A percentile compares a stretch with the other conserved stretches of the same genome.
Conservation (phyloP, 2,329 filamentous ascomycete genomes). For the Ceratocystis diversiconidia region DNA sequence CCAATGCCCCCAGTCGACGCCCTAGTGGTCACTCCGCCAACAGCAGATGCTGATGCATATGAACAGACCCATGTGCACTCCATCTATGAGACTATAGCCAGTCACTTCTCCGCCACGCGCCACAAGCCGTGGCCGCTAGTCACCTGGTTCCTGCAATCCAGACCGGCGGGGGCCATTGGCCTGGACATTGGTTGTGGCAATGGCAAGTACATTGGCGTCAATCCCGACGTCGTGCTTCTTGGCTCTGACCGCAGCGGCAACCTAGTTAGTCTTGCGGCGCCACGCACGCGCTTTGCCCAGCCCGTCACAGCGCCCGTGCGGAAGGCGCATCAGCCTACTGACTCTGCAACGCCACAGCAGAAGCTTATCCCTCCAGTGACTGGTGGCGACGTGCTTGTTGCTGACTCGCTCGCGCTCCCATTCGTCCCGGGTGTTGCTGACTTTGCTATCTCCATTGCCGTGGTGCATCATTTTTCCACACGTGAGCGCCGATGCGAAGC, state of each 20-base stretch:
- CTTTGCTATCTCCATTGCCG: constrained; percentile 87
- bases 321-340: constrained; percentile 26
- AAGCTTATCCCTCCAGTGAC: constrained; percentile 13
- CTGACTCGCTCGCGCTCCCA: constrained; percentile 71
- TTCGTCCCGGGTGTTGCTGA: constrained; percentile 50
- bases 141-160: constrained; percentile 55
- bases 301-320: constrained; percentile 31
- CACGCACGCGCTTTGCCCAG: constrained; percentile 19
- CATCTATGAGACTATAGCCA: constrained; percentile 78
- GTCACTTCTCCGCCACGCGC: constrained; percentile 68
- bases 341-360: constrained; percentile 20
- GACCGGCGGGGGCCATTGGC: constrained; percentile 59
- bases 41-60: constrained; percentile 38
- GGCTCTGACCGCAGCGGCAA: constrained; percentile 64
- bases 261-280: constrained; percentile 63
- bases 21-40: neutral
- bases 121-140: constrained; percentile 89
- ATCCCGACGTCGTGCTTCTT: constrained; percentile 61
- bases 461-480: constrained; percentile 86
- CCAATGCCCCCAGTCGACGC: neutral
- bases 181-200: constrained; percentile 93
- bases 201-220: constrained; percentile 82
- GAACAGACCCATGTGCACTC: constrained; percentile 79
- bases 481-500: constrained; percentile 56
- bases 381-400: constrained; percentile 57